Base-by-base conservation (phyloP, 2,329 filamentous ascomycete genomes). In the Akanthomyces uredinophilus region DNA sequence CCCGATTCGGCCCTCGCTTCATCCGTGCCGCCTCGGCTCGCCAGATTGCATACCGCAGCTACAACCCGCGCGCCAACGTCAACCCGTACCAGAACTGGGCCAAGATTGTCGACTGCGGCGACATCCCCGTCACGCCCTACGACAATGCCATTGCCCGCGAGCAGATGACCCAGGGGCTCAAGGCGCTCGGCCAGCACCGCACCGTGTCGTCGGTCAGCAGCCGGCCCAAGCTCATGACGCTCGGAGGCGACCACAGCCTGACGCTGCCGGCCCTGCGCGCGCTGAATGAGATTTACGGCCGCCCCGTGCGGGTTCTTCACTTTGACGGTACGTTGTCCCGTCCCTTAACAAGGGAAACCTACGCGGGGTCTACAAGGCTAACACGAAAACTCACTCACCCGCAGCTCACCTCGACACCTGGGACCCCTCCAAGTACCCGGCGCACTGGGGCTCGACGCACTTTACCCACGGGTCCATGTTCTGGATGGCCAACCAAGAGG, bases 401-500 rank as follows among this genome's bases (percentile, higher is more conserved):
- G 22, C 43, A 75, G 78, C 77, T 22, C 91, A 96, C 72, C 81
- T 95, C 2, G 91, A 95, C 71, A 95, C 91, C 2, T 95, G 91
- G 91, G 87, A 94, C 72, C 90, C 91, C 2, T 83, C 81, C 27
- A 88, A 91, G 67, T 96, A 96, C 74, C 90, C 91, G 0, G 87
- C 83, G 18, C 86, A 87, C 61, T 96, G 92, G 92, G 70, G 71
- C 6, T 51, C 62, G 20, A 56, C 62, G 44, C 84, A 88, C 67
- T 95, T 96, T 78, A 96, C 88, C 70, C 92, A 96, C 74, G 92
- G 93, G 5, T 91, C 86, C 67, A 95, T 96, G 87, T 96, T 96
- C 81, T 94, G 91, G 89, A 83, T 94, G 67, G 92, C 92, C 6
- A 87, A 87, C 54, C 86, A 87, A 35, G 92, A 96, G 73, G 91